Conservation (phyloP, 2,329 filamentous ascomycete species). For the Sphaerostilbella broomeana region DNA sequence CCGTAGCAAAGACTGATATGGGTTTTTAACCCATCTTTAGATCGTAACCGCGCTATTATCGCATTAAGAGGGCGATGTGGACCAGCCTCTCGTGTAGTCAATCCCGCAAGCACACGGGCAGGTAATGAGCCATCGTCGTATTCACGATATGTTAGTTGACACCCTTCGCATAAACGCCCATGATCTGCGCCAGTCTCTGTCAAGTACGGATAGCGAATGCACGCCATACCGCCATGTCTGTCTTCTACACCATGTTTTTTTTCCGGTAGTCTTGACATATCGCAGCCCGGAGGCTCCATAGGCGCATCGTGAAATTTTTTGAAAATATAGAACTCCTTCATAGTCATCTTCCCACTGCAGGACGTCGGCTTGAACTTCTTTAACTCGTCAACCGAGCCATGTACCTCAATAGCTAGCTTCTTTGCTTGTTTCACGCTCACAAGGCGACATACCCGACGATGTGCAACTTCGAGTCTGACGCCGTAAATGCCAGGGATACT, state of each 20-base stretch:
- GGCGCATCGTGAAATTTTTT: background rate
- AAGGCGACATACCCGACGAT: slow-evolving; percentile 17
- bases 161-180: too few relatives aligned
- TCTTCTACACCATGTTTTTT: slow-evolving; percentile 9
- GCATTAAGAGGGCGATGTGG: too few relatives aligned
- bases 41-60: too few relatives aligned
- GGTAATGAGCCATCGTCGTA: too few relatives aligned
- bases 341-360: background rate
- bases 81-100: too few relatives aligned
- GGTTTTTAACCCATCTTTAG: too few relatives aligned
- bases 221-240: slow-evolving; percentile 2
- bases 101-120: too few relatives aligned
- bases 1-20: too few relatives aligned
- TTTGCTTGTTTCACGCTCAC: slow-evolving; percentile 25
- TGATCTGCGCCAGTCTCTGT: too few relatives aligned
- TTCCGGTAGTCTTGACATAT: background rate
- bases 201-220: slow-evolving; percentile 1
- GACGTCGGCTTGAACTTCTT: too few relatives aligned
- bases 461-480: slow-evolving; percentile 9
- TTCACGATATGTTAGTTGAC: too few relatives aligned
- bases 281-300: background rate
- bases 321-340: background rate
- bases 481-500: slow-evolving; percentile 21
- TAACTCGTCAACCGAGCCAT: slow-evolving; percentile 4
- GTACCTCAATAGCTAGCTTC: slow-evolving; percentile 21